Evolutionary conservation across 441 rosid species (phyloP), one percentile per base, ranked within the genome.

Genomic region (Croton laevigatus): DNA sequence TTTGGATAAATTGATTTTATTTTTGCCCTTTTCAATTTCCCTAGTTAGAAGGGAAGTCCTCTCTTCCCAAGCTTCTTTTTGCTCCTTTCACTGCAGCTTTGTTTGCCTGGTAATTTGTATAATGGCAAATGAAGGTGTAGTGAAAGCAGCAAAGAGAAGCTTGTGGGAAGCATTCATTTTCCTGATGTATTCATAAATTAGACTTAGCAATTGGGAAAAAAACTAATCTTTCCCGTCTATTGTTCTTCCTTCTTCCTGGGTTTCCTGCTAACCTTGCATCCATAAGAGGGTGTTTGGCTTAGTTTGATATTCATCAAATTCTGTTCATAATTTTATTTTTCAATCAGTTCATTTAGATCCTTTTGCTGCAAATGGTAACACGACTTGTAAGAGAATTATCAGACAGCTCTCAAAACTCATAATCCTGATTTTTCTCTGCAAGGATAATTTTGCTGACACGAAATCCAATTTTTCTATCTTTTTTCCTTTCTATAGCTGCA

Each of bases 61-160:
- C 72, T 84, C 72, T 84, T 70, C 75, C 83, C 81, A 73, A 70
- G 97, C 97, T 87, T 94, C 91, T 89, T 91, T 88, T 91, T 94
- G 98, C 97, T 88, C 63, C 95, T 91, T 91, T 76, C 76, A 94
- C 97, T 91, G 73, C 80, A 79, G 67, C 82, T 82, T 82, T 76
- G 78, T 85, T 85, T 74, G 85, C 89, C 83, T 80, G 65, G 19
- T 0, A 42, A 27, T 27, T 69, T 16, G 9, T 9, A 55, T 14
- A 0, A 42, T 1, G 80, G 87, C 88, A 83, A 79, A 82, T 1
- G 71, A 82, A 77, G 85, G 78, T 83, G 60, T 84, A 93, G 97
- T 89, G 89, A 93, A 93, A 91, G 96, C 88, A 91, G 97, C 98
- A 93, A 89, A 83, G 97, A 87, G 79, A 89, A 86, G 98, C 93